A percentile compares a stretch with the other conserved stretches of the same genome.
These are phyloP conservation scores for Cladophialophora psammophila DNA, from an alignment of 2,329 filamentous ascomycete species.

Conservation along the genomic window DNA sequence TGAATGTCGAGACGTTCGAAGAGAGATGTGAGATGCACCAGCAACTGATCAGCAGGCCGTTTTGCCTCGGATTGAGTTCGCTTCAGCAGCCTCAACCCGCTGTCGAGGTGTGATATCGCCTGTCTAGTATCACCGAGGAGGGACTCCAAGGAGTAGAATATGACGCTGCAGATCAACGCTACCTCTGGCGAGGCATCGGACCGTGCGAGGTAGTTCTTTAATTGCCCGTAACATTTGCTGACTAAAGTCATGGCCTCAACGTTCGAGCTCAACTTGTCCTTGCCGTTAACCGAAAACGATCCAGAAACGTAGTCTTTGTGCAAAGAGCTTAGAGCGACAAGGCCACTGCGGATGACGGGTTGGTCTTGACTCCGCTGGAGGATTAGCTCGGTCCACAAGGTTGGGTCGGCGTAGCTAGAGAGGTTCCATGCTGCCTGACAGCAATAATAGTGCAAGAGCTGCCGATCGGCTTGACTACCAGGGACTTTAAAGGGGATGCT, in stretches of 20 bases:
- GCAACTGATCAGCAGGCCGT: background rate
- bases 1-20: conserved; percentile 38
- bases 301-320: conserved; percentile 57
- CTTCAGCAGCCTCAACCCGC: conserved; percentile 32
- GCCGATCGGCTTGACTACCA: conserved; percentile 20
- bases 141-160: conserved; percentile 43
- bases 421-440: conserved; percentile 67
- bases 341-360: conserved; percentile 67
- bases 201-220: conserved; percentile 36
- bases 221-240: conserved; percentile 40
- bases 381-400: conserved; percentile 70
- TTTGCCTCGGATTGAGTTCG: background rate
- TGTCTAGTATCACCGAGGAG: conserved; percentile 38
- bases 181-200: conserved; percentile 35
- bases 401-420: conserved; percentile 71
- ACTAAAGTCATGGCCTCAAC: conserved; percentile 31
- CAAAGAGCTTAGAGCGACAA: conserved; percentile 69
- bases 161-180: conserved; percentile 41
- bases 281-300: background rate
- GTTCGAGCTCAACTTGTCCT: background rate
- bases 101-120: conserved; percentile 42
- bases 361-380: conserved; percentile 69
- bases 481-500: conserved; percentile 29
- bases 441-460: conserved; percentile 63
- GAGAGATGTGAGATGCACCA: conserved; percentile 5